Evolutionary conservation across 257 asterid genomes (phyloP).

Genomic region (Plantago major): DNA sequence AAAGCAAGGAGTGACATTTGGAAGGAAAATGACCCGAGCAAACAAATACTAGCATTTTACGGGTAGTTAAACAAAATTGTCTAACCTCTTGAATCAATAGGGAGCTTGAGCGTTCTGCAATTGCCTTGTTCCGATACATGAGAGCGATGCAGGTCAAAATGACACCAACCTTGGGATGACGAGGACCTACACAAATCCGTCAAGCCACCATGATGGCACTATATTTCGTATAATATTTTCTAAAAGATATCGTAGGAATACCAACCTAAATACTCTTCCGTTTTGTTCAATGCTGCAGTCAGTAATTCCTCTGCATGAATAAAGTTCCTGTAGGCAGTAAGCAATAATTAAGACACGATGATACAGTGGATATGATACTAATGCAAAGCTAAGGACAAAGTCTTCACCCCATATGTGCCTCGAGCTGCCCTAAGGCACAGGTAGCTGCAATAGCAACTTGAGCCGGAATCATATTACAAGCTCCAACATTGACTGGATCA

Average conservation of each 20-base stretch:
- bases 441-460: slow-evolving; percentile 71
- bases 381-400: not conserved
- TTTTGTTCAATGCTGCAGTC: slow-evolving; percentile 60
- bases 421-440: slow-evolving; percentile 93
- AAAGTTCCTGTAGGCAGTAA: slow-evolving; percentile 50
- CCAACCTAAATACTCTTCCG: slow-evolving; percentile 70
- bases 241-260: slow-evolving; percentile 14
- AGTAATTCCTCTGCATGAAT: slow-evolving; percentile 73
- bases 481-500: slow-evolving; percentile 49
- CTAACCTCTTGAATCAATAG: slow-evolving; percentile 90
- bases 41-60: not conserved
- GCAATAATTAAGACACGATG: slow-evolving; percentile 4
- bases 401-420: slow-evolving; percentile 72
- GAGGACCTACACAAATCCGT: slow-evolving; percentile 46
- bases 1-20: not conserved
- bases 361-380: slow-evolving; percentile 8
- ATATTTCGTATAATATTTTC: not conserved
- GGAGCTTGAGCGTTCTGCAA: slow-evolving; percentile 70
- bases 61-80: slow-evolving; percentile 10
- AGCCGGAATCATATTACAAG: slow-evolving; percentile 78
- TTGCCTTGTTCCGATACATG: slow-evolving; percentile 77
- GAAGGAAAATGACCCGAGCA: not conserved
- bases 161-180: slow-evolving; percentile 87
- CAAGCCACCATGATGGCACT: slow-evolving; percentile 14
- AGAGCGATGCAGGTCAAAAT: slow-evolving; percentile 88